Evolutionary conservation across 2,329 filamentous ascomycete species (phyloP), one percentile per base, ranked within the genome.

Genomic region (Capronia americana): DNA sequence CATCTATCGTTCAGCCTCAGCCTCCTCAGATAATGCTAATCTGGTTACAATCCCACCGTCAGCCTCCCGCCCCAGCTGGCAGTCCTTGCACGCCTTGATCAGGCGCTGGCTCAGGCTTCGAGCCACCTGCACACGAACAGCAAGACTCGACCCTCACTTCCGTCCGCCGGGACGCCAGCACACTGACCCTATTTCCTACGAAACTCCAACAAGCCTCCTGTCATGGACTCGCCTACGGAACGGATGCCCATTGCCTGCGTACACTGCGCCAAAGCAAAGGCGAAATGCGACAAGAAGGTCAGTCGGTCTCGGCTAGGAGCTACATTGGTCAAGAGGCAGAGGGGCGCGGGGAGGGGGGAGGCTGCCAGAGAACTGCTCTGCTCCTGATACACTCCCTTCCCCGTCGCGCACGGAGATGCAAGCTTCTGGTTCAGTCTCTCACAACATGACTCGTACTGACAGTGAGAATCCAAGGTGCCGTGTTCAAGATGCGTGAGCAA

Each of bases 231-330:
- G 20, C 70, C 70, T 7, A 72, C 63, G 17, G 72, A 73, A 65
- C 70, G 70, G 58, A 70, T 72, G 70, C 70, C 71, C 0, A 74
- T 74, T 59, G 72, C 72, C 11, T 74, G 72, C 57, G 67, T 72
- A 28, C 68, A 71, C 54, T 74, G 72, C 57, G 72, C 72, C 38
- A 74, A 74, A 55, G 72, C 72, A 28, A 74, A 74, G 57, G 72
- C 72, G 51, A 74, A 73, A 67, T 74, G 72, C 65, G 72, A 74
- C 61, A 74, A 74, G 65, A 73, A 74, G 71, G 72, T 73, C 56
- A 66, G 71, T 71, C 48, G n/a, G 24, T 24, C 58, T 56, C 12
- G 32, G 44, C 26, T 14, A 54, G 23, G 58, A 53, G 41, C 26
- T 10, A 17, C 30, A 26, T 12, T 54, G 28, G 23, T 53, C 44